Base-by-base conservation (phyloP, 768 basidiomycete species). In the Tulasnella sp. region DNA sequence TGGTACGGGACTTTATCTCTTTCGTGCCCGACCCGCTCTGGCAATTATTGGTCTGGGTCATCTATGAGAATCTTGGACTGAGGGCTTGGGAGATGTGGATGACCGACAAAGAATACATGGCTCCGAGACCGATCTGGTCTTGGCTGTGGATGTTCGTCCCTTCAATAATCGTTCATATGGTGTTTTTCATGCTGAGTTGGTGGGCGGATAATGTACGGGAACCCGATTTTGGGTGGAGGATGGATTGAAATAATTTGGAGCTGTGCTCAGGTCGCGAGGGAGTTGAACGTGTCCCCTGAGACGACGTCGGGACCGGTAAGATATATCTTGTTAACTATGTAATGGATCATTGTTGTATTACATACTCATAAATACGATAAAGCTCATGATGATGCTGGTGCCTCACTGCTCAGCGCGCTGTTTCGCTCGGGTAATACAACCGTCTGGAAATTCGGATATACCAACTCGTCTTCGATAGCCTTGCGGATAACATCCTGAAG, bases 361-460 rank as follows among this genome's bases (percentile, higher is more conserved):
- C 64, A 69, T 69, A 69, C 64, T 34, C n/a, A 54, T 54, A 54
- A 54, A 54, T 54, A 54, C 54, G n/a, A 24, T 54, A n/a, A n/a
- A 54, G 24, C 28, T 69, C 28, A 34, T 69, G n/a, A 69, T 34
- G 64, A 37, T 37, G 16, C 8, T 69, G 64, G 64, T 37, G 64
- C 34, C 31, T 69, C 64, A 7, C 31, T 9, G 34, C 6, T 69
- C 31, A 31, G 14, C 31, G 64, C 16, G 37, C 6, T 69, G 34
- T 14, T 69, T 31, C 64, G 64, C 34, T 69, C 64, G 18, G 64
- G 64, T 69, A 82, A 44, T 4, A 85, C 85, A 16, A 88, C 83
- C 1, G 96, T 97, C 86, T 97, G 95, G 86, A 96, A 98, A 85
- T 97, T 98, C 31, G 97, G 97, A 86, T 96, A 98, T 7, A 98